Percentiles rank a stretch among this genome's conserved stretches.
Evolutionary conservation across 306 rosid genomes (phyloP).

Genomic region (Cucumis cinereus): DNA sequence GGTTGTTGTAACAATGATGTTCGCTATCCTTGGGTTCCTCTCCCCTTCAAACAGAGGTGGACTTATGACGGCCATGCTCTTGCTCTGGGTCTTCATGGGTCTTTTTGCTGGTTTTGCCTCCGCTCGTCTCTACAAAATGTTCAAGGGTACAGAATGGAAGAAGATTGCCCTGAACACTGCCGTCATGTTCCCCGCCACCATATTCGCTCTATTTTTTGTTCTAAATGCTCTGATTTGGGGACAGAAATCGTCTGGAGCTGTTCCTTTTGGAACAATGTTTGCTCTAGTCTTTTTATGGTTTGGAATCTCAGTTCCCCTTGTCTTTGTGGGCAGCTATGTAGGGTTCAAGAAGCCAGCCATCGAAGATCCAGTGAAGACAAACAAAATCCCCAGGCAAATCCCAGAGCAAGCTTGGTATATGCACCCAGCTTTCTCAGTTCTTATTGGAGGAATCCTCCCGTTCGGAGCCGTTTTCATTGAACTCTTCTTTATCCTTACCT

Average conservation of each 20-base stretch:
- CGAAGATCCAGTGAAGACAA: slow-evolving; percentile 92
- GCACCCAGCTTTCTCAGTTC: slow-evolving; percentile 80
- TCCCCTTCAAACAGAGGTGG: slow-evolving; percentile 99
- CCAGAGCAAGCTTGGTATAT: slow-evolving; percentile 99
- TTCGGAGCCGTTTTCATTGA: slow-evolving; percentile 97
- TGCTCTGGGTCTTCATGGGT: slow-evolving; percentile 98
- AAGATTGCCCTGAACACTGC: slow-evolving; percentile 72
- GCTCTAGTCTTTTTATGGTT: slow-evolving; percentile 90
- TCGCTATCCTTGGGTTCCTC: slow-evolving; percentile 91
- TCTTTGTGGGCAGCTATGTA: slow-evolving; percentile 79
- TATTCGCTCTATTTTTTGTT: slow-evolving; percentile 61
- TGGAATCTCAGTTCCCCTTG: slow-evolving; percentile 97
- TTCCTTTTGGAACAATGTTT: slow-evolving; percentile 96
- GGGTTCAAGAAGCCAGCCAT: slow-evolving; percentile 97
- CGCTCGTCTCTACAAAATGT: slow-evolving; percentile 82
- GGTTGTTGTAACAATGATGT: slow-evolving; percentile 85
- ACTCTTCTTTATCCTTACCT: slow-evolving; percentile 95
- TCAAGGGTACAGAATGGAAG: slow-evolving; percentile 95
- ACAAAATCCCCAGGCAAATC: slow-evolving; percentile 96
- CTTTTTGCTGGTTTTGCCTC: slow-evolving; percentile 80
- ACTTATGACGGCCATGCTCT: slow-evolving; percentile 94
- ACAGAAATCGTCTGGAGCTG: slow-evolving; percentile 96
- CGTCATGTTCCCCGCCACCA: slow-evolving; percentile 60
- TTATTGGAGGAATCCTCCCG: slow-evolving; percentile 94
- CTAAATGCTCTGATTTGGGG: slow-evolving; percentile 87